Evolutionary conservation across 2,329 filamentous ascomycete species (phyloP).

Genomic region (Monilinia laxa): DNA sequence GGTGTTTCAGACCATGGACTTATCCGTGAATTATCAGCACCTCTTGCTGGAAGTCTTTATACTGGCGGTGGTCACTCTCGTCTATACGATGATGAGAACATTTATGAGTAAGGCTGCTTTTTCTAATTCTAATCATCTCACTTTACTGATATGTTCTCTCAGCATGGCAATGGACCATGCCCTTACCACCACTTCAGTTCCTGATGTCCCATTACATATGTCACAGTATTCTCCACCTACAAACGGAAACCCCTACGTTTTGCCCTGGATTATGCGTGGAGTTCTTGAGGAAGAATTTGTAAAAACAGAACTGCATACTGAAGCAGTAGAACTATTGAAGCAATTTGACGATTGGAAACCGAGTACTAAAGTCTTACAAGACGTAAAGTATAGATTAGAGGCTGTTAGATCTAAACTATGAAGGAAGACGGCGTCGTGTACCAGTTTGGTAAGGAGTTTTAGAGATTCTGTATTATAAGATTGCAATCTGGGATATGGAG

Average conservation of each 20-base stretch:
- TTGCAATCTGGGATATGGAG: not conserved
- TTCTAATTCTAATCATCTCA: constrained; percentile 24
- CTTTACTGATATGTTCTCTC: constrained; percentile 23
- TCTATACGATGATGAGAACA: constrained; percentile 83
- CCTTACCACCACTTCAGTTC: constrained; percentile 65
- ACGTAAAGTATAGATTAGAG: constrained; percentile 93
- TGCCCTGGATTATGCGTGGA: constrained; percentile 95
- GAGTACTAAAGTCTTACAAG: constrained; percentile 83
- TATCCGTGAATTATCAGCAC: constrained; percentile 82
- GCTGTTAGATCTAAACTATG: constrained; percentile 80
- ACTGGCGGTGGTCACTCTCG: constrained; percentile 90
- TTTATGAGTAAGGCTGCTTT: constrained; percentile 64
- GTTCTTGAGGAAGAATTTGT: constrained; percentile 90
- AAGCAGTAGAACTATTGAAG: constrained; percentile 75
- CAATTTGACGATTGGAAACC: constrained; percentile 96
- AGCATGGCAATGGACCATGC: constrained; percentile 70
- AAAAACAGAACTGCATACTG: constrained; percentile 71
- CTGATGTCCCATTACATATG: constrained; percentile 50
- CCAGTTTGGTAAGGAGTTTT: constrained; percentile 4
- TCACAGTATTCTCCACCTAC: constrained; percentile 50
- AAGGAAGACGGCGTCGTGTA: constrained; percentile 14
- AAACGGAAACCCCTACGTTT: constrained; percentile 76
- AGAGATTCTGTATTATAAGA: constrained; percentile 18
- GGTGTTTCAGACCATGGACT: constrained; percentile 91
- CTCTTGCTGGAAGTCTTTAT: constrained; percentile 87